phyloP scores from a whole-genome alignment of 2,329 filamentous ascomycete species.

The Xylaria sp. region DNA sequence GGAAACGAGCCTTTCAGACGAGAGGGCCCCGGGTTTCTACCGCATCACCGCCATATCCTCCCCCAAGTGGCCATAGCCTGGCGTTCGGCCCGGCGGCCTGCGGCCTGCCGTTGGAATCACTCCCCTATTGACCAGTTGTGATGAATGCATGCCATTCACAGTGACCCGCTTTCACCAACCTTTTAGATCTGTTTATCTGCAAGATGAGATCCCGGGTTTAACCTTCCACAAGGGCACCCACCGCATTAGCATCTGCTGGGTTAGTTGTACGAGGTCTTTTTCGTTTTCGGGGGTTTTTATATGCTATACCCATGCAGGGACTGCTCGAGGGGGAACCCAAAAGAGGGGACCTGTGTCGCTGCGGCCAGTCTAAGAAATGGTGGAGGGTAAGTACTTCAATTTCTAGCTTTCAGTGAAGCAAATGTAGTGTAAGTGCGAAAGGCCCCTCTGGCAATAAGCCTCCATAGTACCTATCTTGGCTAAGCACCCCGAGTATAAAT shows the following conservation, averaged over 20 bases:
- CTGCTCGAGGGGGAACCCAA: too few species aligned
- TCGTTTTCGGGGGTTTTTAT: background rate
- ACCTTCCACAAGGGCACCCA: slow-evolving; percentile 18
- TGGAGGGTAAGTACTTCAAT: background rate
- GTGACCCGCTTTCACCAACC: slow-evolving; percentile 13
- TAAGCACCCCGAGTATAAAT: slow-evolving; percentile 1
- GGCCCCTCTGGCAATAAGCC: background rate
- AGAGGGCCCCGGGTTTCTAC: background rate
- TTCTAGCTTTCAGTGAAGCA: background rate
- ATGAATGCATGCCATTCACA: background rate
- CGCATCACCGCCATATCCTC: slow-evolving; percentile 3
- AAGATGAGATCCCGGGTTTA: slow-evolving; percentile 29
- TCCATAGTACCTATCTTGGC: background rate
- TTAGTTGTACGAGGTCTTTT: background rate
- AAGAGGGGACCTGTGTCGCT: too few species aligned
- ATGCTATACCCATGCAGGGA: slow-evolving; percentile 10
- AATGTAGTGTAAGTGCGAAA: background rate
- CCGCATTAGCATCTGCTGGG: background rate
- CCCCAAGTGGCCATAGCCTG: background rate
- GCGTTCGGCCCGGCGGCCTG: slow-evolving; percentile 26
- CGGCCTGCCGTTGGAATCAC: slow-evolving; percentile 14
- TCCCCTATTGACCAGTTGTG: slow-evolving; percentile 6
- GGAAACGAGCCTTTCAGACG: slow-evolving; percentile 1
- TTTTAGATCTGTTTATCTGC: slow-evolving; percentile 26
- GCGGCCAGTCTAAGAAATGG: too few species aligned